Evolutionary conservation across 495 filamentous ascomycete species (phyloP), one percentile per base, ranked within the genome.

Genomic region (Tirmania nivea): DNA sequence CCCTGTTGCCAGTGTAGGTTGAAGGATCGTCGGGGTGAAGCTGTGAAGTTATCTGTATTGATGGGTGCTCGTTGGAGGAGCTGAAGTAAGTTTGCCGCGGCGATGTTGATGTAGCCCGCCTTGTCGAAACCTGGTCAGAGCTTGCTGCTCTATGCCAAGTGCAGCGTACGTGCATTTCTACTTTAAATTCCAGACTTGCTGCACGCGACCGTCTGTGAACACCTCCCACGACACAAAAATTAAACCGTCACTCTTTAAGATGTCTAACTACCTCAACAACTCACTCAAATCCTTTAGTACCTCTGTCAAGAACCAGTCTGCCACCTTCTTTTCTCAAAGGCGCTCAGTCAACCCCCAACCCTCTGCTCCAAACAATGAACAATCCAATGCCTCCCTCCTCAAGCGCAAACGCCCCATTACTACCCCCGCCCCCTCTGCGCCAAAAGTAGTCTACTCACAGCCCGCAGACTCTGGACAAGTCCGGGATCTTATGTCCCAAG

Each of bases 401-500:
- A 80, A 77, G 62, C 74, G 74, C 55, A 82, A 81, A 67, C 70
- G 77, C 39, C 73, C 25, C 7, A 45, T 45, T 8, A 45, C 73
- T 39, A 70, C 75, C 56, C 61, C 63, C 19, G 66, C 69, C 51
- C 39, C 4, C 5, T 45, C 39, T 19, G 39, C 39, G 48, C 48
- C n/a, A 21, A 50, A 50, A 12, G 70, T 78, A 52, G 77, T 82
- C 57, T 86, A 80, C 66, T 86, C 84, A 10, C 85, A 89, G 65
- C 84, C 86, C 12, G 72, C 74, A 47, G 74, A 80, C 59, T 54
- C 56, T 1, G 83, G 84, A 55, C 81, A 75, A 34, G 86, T 85
- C 56, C 73, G 74, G 50, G 78, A 84, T 64, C 78, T 88, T 64
- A 80, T 84, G 73, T 88, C 84, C 9, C 80, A 93, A 59, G 77